Conservation (phyloP, 1,139 yeast species). For the Hyphopichia wangnamkhiaoensis region DNA sequence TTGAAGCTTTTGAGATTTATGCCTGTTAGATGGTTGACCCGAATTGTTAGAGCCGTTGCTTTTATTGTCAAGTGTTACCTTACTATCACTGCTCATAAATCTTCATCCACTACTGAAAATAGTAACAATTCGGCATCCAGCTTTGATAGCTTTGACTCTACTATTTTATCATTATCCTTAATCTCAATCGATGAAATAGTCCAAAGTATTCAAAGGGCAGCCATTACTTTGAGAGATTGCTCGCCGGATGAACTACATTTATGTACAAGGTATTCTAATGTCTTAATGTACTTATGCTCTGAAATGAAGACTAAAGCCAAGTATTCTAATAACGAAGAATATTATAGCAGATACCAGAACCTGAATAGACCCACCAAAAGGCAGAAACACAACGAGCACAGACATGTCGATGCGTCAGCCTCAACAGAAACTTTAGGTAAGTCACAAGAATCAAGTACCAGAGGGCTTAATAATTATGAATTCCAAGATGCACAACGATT, state of each 20-base stretch:
- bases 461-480: too few relatives aligned
- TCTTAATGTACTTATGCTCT: constrained; percentile 73
- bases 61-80: constrained; percentile 84
- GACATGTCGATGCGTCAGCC: too few relatives aligned
- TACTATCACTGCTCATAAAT: constrained; percentile 57
- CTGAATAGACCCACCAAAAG: not conserved
- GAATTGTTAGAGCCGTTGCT: constrained; percentile 89
- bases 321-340: constrained; percentile 16
- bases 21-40: constrained; percentile 89
- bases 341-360: not conserved
- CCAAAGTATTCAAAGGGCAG: constrained; percentile 68
- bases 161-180: constrained; percentile 60
- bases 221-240: constrained; percentile 74
- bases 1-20: constrained; percentile 67
- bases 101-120: constrained; percentile 14
- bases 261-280: constrained; percentile 78
- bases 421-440: too few relatives aligned
- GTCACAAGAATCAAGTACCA: not conserved
- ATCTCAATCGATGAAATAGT: constrained; percentile 73
- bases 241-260: constrained; percentile 89
- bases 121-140: constrained; percentile 22
- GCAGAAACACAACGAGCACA: not conserved
- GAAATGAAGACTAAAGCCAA: constrained; percentile 59
- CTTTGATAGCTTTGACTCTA: constrained; percentile 43
- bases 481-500: not conserved